Evolutionary conservation across 176 grass and related monocot species (phyloP), one percentile per base, ranked within the genome.

Genomic region (Dactylis glomerata): DNA sequence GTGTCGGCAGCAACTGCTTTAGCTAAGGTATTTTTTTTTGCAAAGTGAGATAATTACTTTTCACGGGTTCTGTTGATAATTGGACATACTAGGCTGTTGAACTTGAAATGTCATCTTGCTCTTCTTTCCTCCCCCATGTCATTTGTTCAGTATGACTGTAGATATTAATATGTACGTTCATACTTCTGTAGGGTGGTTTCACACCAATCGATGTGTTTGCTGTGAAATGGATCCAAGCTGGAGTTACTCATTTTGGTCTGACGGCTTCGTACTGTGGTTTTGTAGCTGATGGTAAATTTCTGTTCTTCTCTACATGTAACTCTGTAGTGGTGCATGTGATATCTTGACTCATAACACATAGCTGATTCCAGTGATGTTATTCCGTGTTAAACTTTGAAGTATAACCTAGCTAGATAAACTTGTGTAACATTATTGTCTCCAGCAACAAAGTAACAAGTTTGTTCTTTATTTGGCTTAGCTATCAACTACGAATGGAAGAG

Each of bases 261-360:
- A 93, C 91, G 38, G 95, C 93, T 84, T 94, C 91, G 41, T 97
- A 94, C 76, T 97, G 81, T 91, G 95, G 95, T 77, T 97, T 97
- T 62, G 85, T 97, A 68, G 79, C 90, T 90, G 95, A 97, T 93
- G 95, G 93, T 96, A 93, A 68, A 27, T 74, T 75, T 57, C 24
- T 22, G 37, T 79, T 83, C 57, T 75, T 83, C 66, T 78, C 33
- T n/a, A 49, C 24, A 13, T 71, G 15, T 74, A 46, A 65, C 55
- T 58, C 34, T 67, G 20, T 82, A 73, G 34, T 78, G 56, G 26
- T 79, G 47, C 46, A 46, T 46, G 36, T 86, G 36, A 37, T 46
- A 23, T 75, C 3, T 73, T 65, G 27, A 86, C 55, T 86, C 30
- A 55, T 82, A 66, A 20, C 16, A 33, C 17, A 12, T 19, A 75